phyloP scores from a whole-genome alignment of 345 rosid genomes.

The Bretschneidera sinensis region DNA sequence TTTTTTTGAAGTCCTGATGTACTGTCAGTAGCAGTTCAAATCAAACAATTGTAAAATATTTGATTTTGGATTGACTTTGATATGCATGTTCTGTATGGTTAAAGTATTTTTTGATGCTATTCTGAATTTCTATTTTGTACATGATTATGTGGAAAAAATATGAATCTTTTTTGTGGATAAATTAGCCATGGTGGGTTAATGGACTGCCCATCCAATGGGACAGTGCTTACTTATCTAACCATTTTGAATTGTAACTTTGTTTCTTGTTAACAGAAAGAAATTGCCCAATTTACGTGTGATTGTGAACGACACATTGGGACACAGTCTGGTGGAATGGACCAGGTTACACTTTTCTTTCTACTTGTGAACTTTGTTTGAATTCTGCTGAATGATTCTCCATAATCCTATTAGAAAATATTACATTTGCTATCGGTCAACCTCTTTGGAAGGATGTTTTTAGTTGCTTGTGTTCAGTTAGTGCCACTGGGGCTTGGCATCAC shows the following conservation, averaged over 20 bases:
- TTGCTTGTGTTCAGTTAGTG: neutral
- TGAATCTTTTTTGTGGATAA: too few relatives aligned
- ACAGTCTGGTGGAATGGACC: constrained; percentile 99
- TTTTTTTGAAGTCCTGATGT: too few relatives aligned
- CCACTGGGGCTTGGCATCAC: neutral
- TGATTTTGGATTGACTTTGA: too few relatives aligned
- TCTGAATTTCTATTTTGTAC: too few relatives aligned
- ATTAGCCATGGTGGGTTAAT: too few relatives aligned
- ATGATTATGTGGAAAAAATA: too few relatives aligned
- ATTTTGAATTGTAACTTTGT: neutral
- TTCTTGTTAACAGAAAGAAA: constrained; percentile 64
- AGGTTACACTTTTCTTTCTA: constrained; percentile 37
- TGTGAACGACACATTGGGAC: constrained; percentile 97
- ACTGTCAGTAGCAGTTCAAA: neutral
- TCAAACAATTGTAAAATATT: neutral
- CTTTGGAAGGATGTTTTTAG: too few relatives aligned
- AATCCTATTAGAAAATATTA: neutral
- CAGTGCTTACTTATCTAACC: too few relatives aligned
- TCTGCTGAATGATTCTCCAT: neutral
- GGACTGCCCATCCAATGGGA: too few relatives aligned
- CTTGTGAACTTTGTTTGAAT: neutral
- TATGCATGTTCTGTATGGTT: neutral
- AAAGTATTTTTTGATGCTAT: too few relatives aligned
- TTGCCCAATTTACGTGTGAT: constrained; percentile 92
- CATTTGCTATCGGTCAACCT: neutral